Evolutionary conservation across 106 monocot species (phyloP), one percentile per base, ranked within the genome.

Genomic region (Dioscorea zingiberensis): DNA sequence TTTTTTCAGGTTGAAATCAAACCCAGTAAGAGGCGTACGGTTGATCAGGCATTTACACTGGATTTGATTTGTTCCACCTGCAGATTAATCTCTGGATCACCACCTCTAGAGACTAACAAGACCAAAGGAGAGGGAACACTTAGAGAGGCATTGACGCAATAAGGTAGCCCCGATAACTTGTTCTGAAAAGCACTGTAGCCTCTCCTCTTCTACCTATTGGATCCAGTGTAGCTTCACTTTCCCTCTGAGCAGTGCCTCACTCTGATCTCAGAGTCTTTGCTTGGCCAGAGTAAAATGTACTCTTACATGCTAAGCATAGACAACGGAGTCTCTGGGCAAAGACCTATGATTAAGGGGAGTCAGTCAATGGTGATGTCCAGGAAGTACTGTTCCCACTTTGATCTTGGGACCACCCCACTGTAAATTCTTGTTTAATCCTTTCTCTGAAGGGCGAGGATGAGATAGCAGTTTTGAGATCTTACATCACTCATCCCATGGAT

Each of bases 341-440:
- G 74, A 13, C 98, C 98, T 8, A 84, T 77, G 48, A 93, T 84
- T 2, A 89, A 93, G 4, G 98, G n/a, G n/a, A n/a, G n/a, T n/a
- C n/a, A 99, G 70, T 92, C 88, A 58, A 93, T 99, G n/a, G 98
- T 89, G 72, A 99, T 89, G 84, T 93, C 93, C 27, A 82, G 55
- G n/a, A 10, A 99, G 82, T 3, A 67, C 80, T 10, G 47, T 60
- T 69, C 73, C n/a, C n/a, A n/a, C n/a, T n/a, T 87, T 80, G 77
- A 58, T 70, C 58, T 69, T 44, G 79, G 63, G 15, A 44, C 28
- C n/a, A 21, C 32, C 6, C 38, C 38, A 25, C 64, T n/a, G n/a
- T n/a, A n/a, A n/a, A 64, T 59, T 71, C 69, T 63, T 77, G 81
- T 78, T 76, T 79, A 46, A 22, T 67, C 32, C n/a, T n/a, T 81